These are phyloP conservation scores for Wallacemonas sp. DNA, from an alignment of 208 protist genomes.

Conservation along the genomic window DNA sequence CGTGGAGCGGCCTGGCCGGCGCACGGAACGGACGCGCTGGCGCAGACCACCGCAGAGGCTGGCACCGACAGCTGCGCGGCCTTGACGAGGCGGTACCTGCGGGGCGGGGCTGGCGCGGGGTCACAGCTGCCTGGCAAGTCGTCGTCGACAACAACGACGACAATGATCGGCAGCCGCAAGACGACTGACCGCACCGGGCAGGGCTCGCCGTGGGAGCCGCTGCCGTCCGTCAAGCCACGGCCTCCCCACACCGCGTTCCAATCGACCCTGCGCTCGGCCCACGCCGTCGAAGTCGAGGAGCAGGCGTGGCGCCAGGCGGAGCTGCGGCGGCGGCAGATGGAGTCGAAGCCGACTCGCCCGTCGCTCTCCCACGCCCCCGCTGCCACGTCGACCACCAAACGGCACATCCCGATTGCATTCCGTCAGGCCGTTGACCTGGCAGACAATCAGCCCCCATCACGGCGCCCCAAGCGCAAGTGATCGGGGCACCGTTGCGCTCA, in stretches of 20 bases:
- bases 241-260: neutral
- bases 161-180: neutral
- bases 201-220: neutral
- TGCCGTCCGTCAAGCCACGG: neutral
- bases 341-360: neutral
- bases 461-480: conserved; percentile 35
- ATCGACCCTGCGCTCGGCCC: neutral
- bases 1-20: too few species aligned
- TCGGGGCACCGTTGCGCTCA: neutral
- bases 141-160: too few species aligned
- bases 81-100: neutral
- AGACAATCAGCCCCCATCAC: conserved; percentile 29
- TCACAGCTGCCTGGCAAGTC: too few species aligned
- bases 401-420: conserved; percentile 25
- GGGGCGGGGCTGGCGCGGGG: neutral
- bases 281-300: neutral
- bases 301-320: conserved; percentile 2
- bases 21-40: too few species aligned
- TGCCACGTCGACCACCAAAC: neutral
- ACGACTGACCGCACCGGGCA: neutral
- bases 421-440: conserved; percentile 25
- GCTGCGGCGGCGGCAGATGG: neutral
- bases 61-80: neutral
- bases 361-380: neutral
- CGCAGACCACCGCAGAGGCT: too few species aligned